Base-by-base conservation (phyloP, 2,329 filamentous ascomycete genomes). In the Septoria linicola region DNA sequence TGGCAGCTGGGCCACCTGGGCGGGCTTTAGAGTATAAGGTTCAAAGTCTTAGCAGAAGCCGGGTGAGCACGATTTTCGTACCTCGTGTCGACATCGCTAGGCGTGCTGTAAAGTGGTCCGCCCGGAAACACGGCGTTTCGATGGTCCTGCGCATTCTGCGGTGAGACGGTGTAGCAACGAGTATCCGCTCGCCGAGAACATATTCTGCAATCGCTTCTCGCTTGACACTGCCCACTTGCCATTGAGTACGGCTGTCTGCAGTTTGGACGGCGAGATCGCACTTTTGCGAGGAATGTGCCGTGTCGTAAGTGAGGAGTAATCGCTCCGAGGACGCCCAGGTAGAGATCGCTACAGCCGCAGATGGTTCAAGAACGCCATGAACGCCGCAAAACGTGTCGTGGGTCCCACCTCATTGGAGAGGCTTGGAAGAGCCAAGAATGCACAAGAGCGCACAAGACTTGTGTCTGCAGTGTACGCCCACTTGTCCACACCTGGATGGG, bases 381-480 rank as follows among this genome's bases (percentile, higher is more conserved):
- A 41, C 55, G 52, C 49, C 46, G 40, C 39, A 47, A 53, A 55
- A 49, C 56, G 56, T 58, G 55, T 53, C 51, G 19, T 4, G 27
- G 37, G 46, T 35, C 39, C 41, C 47, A 40, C 40, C 44, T 23
- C 19, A 43, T 21, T 44, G 34, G 48, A 32, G 40, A 48, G 49
- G 49, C 43, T 55, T 49, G 45, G 36, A 14, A 21, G 20, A 47
- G 55, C 55, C 52, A 55, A 58, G 55, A 49, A 36, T 51, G 43
- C 52, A 53, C 52, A 55, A 58, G 49, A 55, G 19, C 25, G 49
- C 49, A 58, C 55, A 58, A 58, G 55, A 58, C 52, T 51, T 53
- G 31, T 42, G 37, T 49, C 27, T 34, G 19, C n/a, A 49, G 16
- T 30, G 20, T 40, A 34, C 32, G 34, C 21, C 23, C 43, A 37